Percentiles rank a stretch among this genome's conserved stretches.
These are phyloP conservation scores for Polymyxa betae DNA, from an alignment of 208 protist species.

Conservation along the genomic window DNA sequence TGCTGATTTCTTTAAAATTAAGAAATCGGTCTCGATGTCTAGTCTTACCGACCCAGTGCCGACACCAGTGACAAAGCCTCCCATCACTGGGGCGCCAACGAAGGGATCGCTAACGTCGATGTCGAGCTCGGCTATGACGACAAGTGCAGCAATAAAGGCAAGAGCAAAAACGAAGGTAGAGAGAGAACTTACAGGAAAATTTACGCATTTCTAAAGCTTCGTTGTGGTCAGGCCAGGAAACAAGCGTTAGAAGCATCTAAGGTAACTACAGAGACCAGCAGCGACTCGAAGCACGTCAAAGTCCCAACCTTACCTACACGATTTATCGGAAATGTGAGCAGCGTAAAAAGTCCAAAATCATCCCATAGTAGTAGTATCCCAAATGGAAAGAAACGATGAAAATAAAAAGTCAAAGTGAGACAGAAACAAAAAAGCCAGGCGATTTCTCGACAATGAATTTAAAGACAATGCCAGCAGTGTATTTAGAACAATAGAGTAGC, in stretches of 20 bases:
- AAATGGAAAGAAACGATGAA: too few relatives aligned
- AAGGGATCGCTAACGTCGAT: background rate
- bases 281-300: background rate
- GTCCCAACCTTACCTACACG: background rate
- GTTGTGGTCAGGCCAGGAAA: background rate
- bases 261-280: too few relatives aligned
- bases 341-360: background rate
- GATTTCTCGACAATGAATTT: too few relatives aligned
- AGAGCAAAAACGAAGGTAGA: background rate
- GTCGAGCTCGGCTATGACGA: too few relatives aligned
- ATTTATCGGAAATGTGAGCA: background rate
- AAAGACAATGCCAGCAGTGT: too few relatives aligned
- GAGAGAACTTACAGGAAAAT: background rate
- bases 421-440: background rate
- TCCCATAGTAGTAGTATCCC: too few relatives aligned
- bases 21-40: background rate
- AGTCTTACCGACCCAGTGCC: background rate
- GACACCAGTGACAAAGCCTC: background rate
- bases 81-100: background rate
- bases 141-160: background rate
- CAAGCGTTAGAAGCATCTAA: background rate
- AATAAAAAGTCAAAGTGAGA: background rate
- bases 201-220: background rate
- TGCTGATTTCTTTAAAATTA: constrained; percentile 43
- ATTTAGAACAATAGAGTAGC: too few relatives aligned